A percentile compares a stretch with the other conserved stretches of the same genome.
These are phyloP conservation scores for Fusarium solani-melongenae DNA, from an alignment of 2,329 filamentous ascomycete species.

Conservation along the genomic window DNA sequence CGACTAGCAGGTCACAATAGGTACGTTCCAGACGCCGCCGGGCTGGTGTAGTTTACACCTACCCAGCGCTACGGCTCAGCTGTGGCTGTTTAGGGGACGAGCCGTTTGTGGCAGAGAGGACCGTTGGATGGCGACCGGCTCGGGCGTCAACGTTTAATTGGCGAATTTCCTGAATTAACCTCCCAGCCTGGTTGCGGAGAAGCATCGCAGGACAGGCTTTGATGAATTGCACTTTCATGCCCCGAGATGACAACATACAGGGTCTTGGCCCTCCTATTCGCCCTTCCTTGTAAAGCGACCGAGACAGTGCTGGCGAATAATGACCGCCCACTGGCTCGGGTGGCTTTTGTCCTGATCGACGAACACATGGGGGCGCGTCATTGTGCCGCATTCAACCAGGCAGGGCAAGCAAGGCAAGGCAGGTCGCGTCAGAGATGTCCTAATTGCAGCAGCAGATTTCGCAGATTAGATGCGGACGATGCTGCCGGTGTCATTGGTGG, in stretches of 20 bases:
- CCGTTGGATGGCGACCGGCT: slow-evolving; percentile 23
- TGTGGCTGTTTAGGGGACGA: slow-evolving; percentile 19
- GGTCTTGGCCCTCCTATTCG: slow-evolving; percentile 1
- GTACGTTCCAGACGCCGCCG: slow-evolving; percentile 3
- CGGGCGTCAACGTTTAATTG: slow-evolving; percentile 29
- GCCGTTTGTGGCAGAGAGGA: slow-evolving; percentile 1
- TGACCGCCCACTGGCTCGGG: not conserved
- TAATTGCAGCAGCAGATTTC: slow-evolving; percentile 7
- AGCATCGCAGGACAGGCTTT: not conserved
- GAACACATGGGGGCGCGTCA: slow-evolving; percentile 25
- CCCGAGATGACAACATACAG: not conserved
- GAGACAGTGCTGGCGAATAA: not conserved
- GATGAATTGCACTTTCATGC: slow-evolving; percentile 2
- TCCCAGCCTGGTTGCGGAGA: not conserved
- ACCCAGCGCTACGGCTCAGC: slow-evolving; percentile 24
- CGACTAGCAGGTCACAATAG: slow-evolving; percentile 10
- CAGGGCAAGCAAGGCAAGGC: not conserved
- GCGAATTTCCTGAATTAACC: slow-evolving; percentile 7
- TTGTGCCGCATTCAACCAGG: slow-evolving; percentile 5
- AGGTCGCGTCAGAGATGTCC: not conserved
- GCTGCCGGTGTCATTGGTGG: slow-evolving; percentile 25
- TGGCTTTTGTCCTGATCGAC: slow-evolving; percentile 6
- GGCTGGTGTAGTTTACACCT: not conserved
- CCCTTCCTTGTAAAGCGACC: not conserved
- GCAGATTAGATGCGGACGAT: slow-evolving; percentile 29